Conservation (phyloP, 768 basidiomycete genomes). For the Pisolithus orientalis region DNA sequence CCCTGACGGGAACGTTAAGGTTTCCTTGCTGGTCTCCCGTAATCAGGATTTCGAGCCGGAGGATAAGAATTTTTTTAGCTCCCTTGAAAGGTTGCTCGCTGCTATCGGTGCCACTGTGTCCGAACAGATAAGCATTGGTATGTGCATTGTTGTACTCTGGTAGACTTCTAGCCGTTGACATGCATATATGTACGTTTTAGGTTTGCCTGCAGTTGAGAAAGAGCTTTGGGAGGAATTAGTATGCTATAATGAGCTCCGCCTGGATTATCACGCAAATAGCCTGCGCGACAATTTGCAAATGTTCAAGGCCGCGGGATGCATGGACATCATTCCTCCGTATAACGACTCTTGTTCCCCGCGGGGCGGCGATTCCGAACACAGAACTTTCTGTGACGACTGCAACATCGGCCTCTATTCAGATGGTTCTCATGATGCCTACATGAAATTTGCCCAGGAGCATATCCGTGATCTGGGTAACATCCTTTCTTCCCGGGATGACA, state of each 20-base stretch:
- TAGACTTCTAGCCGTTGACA: not conserved
- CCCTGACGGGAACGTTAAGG: not conserved
- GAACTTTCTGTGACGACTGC: not conserved
- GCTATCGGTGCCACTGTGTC: not conserved
- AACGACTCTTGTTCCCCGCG: not conserved
- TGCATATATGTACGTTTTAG: not conserved
- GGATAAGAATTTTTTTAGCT: not conserved
- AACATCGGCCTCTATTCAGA: not conserved
- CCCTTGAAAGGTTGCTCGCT: not conserved
- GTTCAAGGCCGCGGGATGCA: not conserved
- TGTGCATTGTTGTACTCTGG: not conserved
- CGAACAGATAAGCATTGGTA: not conserved
- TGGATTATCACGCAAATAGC: not conserved
- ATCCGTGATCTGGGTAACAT: not conserved
- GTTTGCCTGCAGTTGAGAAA: not conserved
- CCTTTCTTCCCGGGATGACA: not conserved
- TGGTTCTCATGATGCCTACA: not conserved
- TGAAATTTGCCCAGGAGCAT: not conserved
- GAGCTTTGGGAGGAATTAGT: constrained; percentile 1
- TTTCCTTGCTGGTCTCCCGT: not conserved
- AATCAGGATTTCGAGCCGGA: not conserved
- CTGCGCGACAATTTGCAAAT: not conserved
- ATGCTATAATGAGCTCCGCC: not conserved
- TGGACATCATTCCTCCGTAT: not conserved
- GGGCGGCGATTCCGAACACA: not conserved